These are phyloP conservation scores for Pyrenochaeta sp. DNA, from an alignment of 2,329 filamentous ascomycete genomes.

Conservation along the genomic window DNA sequence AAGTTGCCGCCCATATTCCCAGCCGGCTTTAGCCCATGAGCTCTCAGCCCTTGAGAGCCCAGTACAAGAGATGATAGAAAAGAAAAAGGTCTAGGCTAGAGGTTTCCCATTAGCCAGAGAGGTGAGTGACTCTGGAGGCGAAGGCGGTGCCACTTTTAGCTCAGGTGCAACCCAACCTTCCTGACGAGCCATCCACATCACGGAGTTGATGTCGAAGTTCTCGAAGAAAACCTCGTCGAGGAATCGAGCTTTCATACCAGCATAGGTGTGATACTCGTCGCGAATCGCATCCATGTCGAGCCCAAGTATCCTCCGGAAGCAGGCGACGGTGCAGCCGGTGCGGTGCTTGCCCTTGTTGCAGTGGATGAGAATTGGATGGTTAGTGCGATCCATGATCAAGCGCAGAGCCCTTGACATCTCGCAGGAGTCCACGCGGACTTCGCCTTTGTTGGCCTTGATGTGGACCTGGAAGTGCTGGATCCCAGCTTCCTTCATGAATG, in stretches of 20 bases:
- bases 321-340: slow-evolving; percentile 86
- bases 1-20: not conserved
- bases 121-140: slow-evolving; percentile 31
- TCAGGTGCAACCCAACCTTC: slow-evolving; percentile 38
- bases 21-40: not conserved
- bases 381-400: slow-evolving; percentile 73
- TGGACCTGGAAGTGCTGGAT: slow-evolving; percentile 79
- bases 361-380: slow-evolving; percentile 85
- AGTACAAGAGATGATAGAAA: slow-evolving; percentile 6
- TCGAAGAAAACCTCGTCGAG: slow-evolving; percentile 58
- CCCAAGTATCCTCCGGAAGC: slow-evolving; percentile 73
- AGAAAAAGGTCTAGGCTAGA: slow-evolving; percentile 13
- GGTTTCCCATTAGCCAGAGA: slow-evolving; percentile 19
- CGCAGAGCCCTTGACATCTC: slow-evolving; percentile 75
- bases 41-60: slow-evolving; percentile 1
- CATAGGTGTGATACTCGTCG: slow-evolving; percentile 76
- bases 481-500: slow-evolving; percentile 71
- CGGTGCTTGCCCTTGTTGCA: slow-evolving; percentile 96
- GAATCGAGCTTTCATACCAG: slow-evolving; percentile 59
- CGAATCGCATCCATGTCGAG: slow-evolving; percentile 71
- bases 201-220: slow-evolving; percentile 52
- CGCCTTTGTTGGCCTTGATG: slow-evolving; percentile 88
- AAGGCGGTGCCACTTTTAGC: slow-evolving; percentile 26
- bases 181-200: slow-evolving; percentile 50
- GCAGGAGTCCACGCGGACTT: slow-evolving; percentile 48